Percentiles rank a stretch among this genome's conserved stretches.
phyloP scores from a whole-genome alignment of 1,139 yeast species.

The Candida anutae region DNA sequence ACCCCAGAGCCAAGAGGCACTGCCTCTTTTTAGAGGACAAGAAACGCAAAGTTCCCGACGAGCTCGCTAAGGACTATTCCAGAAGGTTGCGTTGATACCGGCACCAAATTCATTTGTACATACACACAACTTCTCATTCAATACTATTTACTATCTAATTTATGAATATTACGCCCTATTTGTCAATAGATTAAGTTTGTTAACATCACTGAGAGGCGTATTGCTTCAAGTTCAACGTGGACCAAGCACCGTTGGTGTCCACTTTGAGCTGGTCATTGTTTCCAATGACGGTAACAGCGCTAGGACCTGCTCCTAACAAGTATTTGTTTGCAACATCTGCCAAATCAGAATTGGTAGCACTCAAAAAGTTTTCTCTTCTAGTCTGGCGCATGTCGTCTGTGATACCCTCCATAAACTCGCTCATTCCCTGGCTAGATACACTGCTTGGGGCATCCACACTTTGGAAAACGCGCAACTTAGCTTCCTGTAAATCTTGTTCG shows the following conservation, averaged over 20 bases:
- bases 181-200: too few species aligned
- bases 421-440: slow-evolving; percentile 69
- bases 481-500: slow-evolving; percentile 70
- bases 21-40: slow-evolving; percentile 84
- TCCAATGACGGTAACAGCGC: slow-evolving; percentile 45
- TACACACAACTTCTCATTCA: too few species aligned
- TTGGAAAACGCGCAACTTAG: slow-evolving; percentile 86
- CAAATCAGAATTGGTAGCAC: slow-evolving; percentile 57
- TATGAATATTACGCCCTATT: too few species aligned
- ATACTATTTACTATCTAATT: too few species aligned
- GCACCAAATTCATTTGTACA: too few species aligned
- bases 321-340: slow-evolving; percentile 56
- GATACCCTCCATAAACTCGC: slow-evolving; percentile 59
- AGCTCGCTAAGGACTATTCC: slow-evolving; percentile 50
- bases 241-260: slow-evolving; percentile 20
- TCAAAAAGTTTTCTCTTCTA: slow-evolving; percentile 68
- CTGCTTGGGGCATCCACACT: slow-evolving; percentile 85
- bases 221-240: slow-evolving; percentile 11
- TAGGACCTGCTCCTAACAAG: slow-evolving; percentile 24
- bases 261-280: slow-evolving; percentile 30
- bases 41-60: slow-evolving; percentile 70
- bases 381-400: slow-evolving; percentile 75
- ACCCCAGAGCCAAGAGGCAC: slow-evolving; percentile 65
- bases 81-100: slow-evolving; percentile 34
- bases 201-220: neutral